Percentiles rank a stretch among this genome's conserved stretches.
Conservation (phyloP, 345 rosid species). For the Toxicodendron radicans region DNA sequence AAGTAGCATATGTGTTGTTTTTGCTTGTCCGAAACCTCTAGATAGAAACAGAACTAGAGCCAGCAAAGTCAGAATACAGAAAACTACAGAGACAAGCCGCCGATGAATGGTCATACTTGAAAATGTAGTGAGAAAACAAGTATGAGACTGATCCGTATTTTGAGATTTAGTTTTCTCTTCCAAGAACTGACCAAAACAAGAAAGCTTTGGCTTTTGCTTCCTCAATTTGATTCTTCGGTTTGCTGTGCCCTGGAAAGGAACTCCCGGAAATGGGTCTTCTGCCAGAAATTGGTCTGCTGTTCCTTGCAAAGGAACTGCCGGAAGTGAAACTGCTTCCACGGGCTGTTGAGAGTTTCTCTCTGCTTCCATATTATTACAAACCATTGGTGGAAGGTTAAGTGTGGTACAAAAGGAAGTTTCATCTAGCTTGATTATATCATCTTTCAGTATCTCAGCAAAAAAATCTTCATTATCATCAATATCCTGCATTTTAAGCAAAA, state of each 20-base stretch:
- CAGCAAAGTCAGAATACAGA: constrained; percentile 23
- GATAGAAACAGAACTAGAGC: constrained; percentile 20
- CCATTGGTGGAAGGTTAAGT: constrained; percentile 10
- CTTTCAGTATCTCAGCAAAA: constrained; percentile 74
- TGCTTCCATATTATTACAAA: constrained; percentile 14
- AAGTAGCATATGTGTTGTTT: not conserved
- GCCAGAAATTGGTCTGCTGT: constrained; percentile 9
- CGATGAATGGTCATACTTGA: not conserved
- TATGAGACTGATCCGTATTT: constrained; percentile 1
- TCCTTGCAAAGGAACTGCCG: constrained; percentile 25
- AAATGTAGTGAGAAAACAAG: constrained; percentile 15
- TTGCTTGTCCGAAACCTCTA: constrained; percentile 22
- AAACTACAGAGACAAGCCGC: constrained; percentile 1
- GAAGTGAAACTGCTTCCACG: constrained; percentile 7
- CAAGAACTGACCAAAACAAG: not conserved
- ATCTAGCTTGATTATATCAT: constrained; percentile 76
- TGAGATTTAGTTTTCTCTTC: constrained; percentile 5
- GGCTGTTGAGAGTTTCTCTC: constrained; percentile 16
- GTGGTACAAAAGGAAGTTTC: constrained; percentile 24
- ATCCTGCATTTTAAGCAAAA: constrained; percentile 35
- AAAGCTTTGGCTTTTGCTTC: not conserved
- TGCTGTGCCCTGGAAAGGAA: constrained; percentile 30
- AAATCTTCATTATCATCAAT: constrained; percentile 48
- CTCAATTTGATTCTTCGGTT: constrained; percentile 33
- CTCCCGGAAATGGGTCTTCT: not conserved